Evolutionary conservation across 768 basidiomycete genomes (phyloP).

Genomic region (Podaxis pistillaris): DNA sequence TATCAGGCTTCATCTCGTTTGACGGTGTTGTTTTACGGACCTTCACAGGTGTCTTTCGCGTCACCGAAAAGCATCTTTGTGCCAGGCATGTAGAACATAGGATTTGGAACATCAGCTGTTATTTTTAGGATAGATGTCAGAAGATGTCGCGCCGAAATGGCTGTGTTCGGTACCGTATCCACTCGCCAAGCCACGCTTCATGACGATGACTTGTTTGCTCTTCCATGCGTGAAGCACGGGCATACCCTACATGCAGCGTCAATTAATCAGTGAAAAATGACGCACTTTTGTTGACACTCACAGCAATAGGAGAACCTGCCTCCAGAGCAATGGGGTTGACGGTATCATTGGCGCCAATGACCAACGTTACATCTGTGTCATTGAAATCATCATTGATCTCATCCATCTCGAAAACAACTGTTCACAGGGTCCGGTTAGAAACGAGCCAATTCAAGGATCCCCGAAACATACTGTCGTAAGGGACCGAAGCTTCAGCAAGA

Average conservation of each 20-base stretch:
- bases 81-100: slow-evolving; percentile 90
- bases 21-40: slow-evolving; percentile 28
- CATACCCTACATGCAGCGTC: slow-evolving; percentile 57
- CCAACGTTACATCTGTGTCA: slow-evolving; percentile 86
- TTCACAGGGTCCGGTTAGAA: slow-evolving; percentile 5
- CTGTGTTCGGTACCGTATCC: slow-evolving; percentile 64
- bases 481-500: slow-evolving; percentile 85
- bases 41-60: slow-evolving; percentile 89
- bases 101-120: slow-evolving; percentile 86
- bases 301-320: slow-evolving; percentile 80
- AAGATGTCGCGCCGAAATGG: neutral
- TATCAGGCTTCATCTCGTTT: slow-evolving; percentile 2
- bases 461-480: slow-evolving; percentile 71
- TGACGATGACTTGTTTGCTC: slow-evolving; percentile 88
- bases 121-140: slow-evolving; percentile 11
- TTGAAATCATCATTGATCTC: slow-evolving; percentile 92
- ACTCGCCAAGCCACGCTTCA: slow-evolving; percentile 89
- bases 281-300: slow-evolving; percentile 22
- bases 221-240: slow-evolving; percentile 92
- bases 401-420: slow-evolving; percentile 91
- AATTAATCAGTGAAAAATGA: neutral
- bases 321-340: slow-evolving; percentile 90
- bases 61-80: slow-evolving; percentile 93
- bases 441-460: neutral
- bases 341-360: slow-evolving; percentile 91